phyloP scores from a whole-genome alignment of 495 filamentous ascomycete species.

The Thozetella sp. region DNA sequence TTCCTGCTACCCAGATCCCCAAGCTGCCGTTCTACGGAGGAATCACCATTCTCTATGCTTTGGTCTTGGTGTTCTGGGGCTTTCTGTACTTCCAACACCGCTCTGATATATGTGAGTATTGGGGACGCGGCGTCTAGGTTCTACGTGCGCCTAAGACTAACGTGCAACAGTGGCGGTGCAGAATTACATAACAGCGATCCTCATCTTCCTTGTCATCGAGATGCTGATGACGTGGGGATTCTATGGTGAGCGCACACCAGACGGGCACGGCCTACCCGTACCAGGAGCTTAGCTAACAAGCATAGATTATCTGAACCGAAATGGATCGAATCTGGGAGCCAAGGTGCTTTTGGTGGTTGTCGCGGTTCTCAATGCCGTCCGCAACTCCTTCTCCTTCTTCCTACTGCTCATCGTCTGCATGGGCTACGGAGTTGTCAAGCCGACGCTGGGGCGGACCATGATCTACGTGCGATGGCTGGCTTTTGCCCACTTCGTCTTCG shows the following conservation, averaged over 20 bases:
- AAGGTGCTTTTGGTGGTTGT: constrained; percentile 89
- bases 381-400: constrained; percentile 99
- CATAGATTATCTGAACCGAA: constrained; percentile 84
- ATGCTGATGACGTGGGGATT: constrained; percentile 99
- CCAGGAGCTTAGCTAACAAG: constrained; percentile 15
- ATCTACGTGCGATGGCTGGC: constrained; percentile 90
- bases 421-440: constrained; percentile 98
- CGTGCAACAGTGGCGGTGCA: constrained; percentile 79
- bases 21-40: constrained; percentile 98
- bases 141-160: constrained; percentile 30
- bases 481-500: constrained; percentile 90
- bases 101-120: constrained; percentile 78
- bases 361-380: constrained; percentile 85
- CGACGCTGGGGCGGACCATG: constrained; percentile 91
- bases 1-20: constrained; percentile 91
- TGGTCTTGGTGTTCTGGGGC: constrained; percentile 86
- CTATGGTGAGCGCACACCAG: constrained; percentile 55
- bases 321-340: constrained; percentile 81
- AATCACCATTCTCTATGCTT: constrained; percentile 90
- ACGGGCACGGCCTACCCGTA: neutral
- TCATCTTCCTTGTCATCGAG: constrained; percentile 91
- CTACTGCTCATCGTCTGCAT: constrained; percentile 98
- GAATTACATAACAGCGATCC: constrained; percentile 97
- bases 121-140: too few relatives aligned
- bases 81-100: constrained; percentile 96